Evolutionary conservation across 2,329 filamentous ascomycete genomes (phyloP), one percentile per base, ranked within the genome.

Genomic region (Tolypocladium capitatum): DNA sequence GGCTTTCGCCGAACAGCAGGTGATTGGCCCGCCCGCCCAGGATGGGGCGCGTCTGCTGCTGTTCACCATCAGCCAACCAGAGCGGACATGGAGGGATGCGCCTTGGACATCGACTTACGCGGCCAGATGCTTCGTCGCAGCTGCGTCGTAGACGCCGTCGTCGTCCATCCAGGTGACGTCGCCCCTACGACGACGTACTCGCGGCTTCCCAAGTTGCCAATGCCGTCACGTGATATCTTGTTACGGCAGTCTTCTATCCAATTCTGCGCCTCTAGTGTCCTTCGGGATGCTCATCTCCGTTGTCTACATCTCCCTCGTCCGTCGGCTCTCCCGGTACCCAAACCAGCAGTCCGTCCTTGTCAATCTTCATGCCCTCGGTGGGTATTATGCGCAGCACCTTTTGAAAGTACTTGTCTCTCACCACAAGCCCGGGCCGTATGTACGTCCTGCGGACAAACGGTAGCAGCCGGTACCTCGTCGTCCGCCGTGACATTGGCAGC

Each of bases 371-470:
- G 21, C 81, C 84, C 59, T 83, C 85, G 0, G 86, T 91, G 2
- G 87, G 82, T 50, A 88, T 79, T 24, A 95, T 81, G 52, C 84
- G 81, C 51, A 97, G 65, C 38, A 85, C 81, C 72, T 96, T 95
- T 63, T 94, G 89, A 65, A 95, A 97, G 58, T 95, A 94, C 57
- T 85, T 83, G 69, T 95, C 91, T 51, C 86, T 76, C 35, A 96
- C 87, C 52, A 84, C 79, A 52, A 95, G 67, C 35, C 77, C 77
- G 2, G 89, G 87, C 45, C 63, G 74, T 49, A 91, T 77, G 80
- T 85, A 94, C 30, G 71, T 62, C 1, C 82, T 84, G 52, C 63
- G 71, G 58, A 74, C 68, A 35, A 83, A 73, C 8, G 90, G 82
- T 50, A 94, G 63, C 18, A 98, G 58, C 35, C 81, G 77, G 60